Base-by-base conservation (phyloP, 495 filamentous ascomycete species). In the Rostrohypoxylon terebratum region DNA sequence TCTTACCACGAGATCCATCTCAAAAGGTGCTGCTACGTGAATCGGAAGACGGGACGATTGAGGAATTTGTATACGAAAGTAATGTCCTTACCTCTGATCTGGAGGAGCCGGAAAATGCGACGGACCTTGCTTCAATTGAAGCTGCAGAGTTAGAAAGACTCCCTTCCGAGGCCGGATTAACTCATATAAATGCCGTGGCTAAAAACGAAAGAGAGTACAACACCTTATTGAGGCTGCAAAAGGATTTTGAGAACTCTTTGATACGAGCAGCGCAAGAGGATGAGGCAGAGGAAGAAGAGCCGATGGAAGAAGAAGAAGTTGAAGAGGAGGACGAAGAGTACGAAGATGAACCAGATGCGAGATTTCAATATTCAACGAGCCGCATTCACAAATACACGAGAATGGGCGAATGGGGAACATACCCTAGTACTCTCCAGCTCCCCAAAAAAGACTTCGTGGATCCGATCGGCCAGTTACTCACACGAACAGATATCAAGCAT, bases 401-500 rank as follows among this genome's bases (percentile, higher is more conserved):
- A 18, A 77, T 87, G 42, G 91, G 90, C 2, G 85, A 89, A 68
- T 93, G 86, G 68, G 82, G 84, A 44, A 92, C 93, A 2, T 75
- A 82, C 23, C 94, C 95, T 5, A 84, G 81, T 44, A 97, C 94
- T 0, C 68, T 98, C 11, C 82, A 85, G 13, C 80, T 95, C 10
- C 94, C 95, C 0, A 86, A 87, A 69, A 76, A 82, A 16, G 83
- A 84, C 2, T 84, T 97, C 34, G 85, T 92, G 1, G 84, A 89
- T 1, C 92, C 92, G 1, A 89, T 95, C 21, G 82, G 85, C 3
- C 70, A 83, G 9, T 84, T 96, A 8, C 82, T 97, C 2, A 83
- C 85, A 0, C 84, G 90, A 62, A 87, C 87, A 8, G 86, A 90
- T 62, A 88, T 88, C 34, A 91, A 88, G 51, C 96, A 99, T 75